Evolutionary conservation across 108 stramenopile genomes (phyloP), one percentile per base, ranked within the genome.

Genomic region (Craspedostauros australis): DNA sequence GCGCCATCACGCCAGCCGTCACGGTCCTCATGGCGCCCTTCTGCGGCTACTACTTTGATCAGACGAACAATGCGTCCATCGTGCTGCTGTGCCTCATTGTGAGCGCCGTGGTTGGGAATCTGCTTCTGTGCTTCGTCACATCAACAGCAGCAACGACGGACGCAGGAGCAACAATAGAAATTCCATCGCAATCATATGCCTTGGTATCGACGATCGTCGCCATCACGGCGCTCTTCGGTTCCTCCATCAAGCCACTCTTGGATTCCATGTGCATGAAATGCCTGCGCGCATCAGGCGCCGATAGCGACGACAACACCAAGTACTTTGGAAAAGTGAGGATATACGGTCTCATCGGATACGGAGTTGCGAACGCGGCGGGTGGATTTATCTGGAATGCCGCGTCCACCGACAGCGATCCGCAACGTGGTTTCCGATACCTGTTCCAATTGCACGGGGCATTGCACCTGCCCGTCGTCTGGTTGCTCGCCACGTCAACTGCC

Each of bases 341-440:
- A 4, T 97, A 77, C 80, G 91, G 92, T n/a, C 92, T 95, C 51
- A 55, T 95, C 46, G 96, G 96, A 39, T 89, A 91, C 65, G 95
- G 96, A n/a, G 46, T 92, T 24, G 95, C 90, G 23, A 80, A 77
- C 43, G 66, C 66, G 16, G 23, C 67, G 31, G 86, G 76, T 23
- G 86, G 84, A 16, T 46, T 46, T n/a, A n/a, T n/a, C n/a, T n/a
- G n/a, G n/a, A n/a, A n/a, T n/a, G n/a, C n/a, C n/a, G n/a, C n/a
- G n/a, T n/a, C n/a, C n/a, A n/a, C n/a, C n/a, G n/a, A n/a, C n/a
- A n/a, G n/a, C n/a, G n/a, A n/a, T n/a, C n/a, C n/a, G n/a, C n/a
- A n/a, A n/a, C n/a, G n/a, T n/a, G n/a, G n/a, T n/a, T n/a, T n/a
- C n/a, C n/a, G n/a, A n/a, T n/a, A n/a, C n/a, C n/a, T n/a, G n/a